Evolutionary conservation across 331 rosid species (phyloP), one percentile per base, ranked within the genome.

Genomic region (Pyracantha coccinea): DNA sequence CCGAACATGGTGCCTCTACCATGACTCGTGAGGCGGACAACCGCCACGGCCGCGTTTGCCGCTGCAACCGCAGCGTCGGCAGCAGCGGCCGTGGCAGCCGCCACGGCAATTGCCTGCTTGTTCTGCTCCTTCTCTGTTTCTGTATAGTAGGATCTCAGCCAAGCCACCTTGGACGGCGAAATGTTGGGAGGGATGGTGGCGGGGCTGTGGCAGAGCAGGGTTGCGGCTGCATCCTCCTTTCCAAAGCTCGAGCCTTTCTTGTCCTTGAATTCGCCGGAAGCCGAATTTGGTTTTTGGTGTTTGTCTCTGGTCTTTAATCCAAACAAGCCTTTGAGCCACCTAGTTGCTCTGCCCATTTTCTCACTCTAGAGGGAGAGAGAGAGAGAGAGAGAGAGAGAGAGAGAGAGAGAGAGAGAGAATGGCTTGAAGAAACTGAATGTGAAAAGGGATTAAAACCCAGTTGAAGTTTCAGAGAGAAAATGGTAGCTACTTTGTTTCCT

Each of bases 41-140:
- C 97, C 0, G 83, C 96, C 15, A 88, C 97, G 0, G 98, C 98
- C 1, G 98, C 98, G 23, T 93, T 91, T 1, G 98, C 93, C 0
- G 97, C 97, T 0, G 93, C 95, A 2, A 90, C 97, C 0, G 98
- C 98, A 0, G 96, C 96, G 44, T 93, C 95, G 0, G 98, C 98
- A 0, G 96, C 98, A 0, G 96, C 97, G 0, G 98, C 92, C 0
- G 98, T 89, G 38, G 97, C 97, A 0, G 95, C 95, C 0, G 97
- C 98, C 8, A 93, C 98, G 1, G 98, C 98, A 66, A 90, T 86
- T 9, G 98, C 98, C 9, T 93, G 98, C 85, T 89, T 89, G 88
- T 71, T 92, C 80, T 89, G 95, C 47, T 92, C 95, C 58, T 81
- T 82, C 75, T 86, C 97, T 59, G 91, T 79, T 75, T 93, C 86